Evolutionary conservation across 2,329 filamentous ascomycete genomes (phyloP).

Genomic region (Trichoderma afroharzianum): DNA sequence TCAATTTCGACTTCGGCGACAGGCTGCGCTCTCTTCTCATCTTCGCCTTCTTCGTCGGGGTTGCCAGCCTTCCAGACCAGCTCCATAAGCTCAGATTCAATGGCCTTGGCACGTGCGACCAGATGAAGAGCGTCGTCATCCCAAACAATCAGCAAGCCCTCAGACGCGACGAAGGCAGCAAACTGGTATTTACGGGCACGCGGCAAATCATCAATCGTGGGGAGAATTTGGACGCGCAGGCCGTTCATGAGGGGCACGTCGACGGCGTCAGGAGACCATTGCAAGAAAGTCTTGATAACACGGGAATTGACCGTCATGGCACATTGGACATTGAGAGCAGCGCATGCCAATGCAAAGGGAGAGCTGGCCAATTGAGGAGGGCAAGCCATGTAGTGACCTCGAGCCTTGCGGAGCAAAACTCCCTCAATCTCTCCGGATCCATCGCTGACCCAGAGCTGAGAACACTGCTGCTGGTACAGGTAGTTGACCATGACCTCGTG

Average conservation of each 20-base stretch:
- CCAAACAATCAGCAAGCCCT: slow-evolving; percentile 73
- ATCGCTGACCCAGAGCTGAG: slow-evolving; percentile 69
- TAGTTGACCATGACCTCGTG: slow-evolving; percentile 83
- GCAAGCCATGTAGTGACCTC: slow-evolving; percentile 69
- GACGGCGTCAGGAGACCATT: slow-evolving; percentile 67
- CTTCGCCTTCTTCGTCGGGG: slow-evolving; percentile 51
- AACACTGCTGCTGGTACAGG: slow-evolving; percentile 75
- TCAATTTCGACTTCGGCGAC: slow-evolving; percentile 58
- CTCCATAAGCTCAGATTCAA: slow-evolving; percentile 74
- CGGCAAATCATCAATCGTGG: slow-evolving; percentile 66
- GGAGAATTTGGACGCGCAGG: slow-evolving; percentile 71
- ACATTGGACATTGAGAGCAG: slow-evolving; percentile 68
- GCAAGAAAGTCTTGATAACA: slow-evolving; percentile 73
- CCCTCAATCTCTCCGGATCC: slow-evolving; percentile 66
- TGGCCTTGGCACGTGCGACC: slow-evolving; percentile 63
- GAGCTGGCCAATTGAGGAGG: slow-evolving; percentile 62
- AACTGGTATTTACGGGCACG: slow-evolving; percentile 75
- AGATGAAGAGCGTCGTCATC: slow-evolving; percentile 74
- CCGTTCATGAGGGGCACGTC: slow-evolving; percentile 75
- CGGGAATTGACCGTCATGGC: slow-evolving; percentile 79
- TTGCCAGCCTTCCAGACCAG: slow-evolving; percentile 66
- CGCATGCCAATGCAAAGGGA: slow-evolving; percentile 60
- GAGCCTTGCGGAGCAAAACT: slow-evolving; percentile 65
- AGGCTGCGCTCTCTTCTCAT: slow-evolving; percentile 47
- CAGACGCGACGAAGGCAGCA: slow-evolving; percentile 71